Evolutionary conservation across 139 green algal species (phyloP), one percentile per base, ranked within the genome.

Genomic region (Haematococcus lacustris): DNA sequence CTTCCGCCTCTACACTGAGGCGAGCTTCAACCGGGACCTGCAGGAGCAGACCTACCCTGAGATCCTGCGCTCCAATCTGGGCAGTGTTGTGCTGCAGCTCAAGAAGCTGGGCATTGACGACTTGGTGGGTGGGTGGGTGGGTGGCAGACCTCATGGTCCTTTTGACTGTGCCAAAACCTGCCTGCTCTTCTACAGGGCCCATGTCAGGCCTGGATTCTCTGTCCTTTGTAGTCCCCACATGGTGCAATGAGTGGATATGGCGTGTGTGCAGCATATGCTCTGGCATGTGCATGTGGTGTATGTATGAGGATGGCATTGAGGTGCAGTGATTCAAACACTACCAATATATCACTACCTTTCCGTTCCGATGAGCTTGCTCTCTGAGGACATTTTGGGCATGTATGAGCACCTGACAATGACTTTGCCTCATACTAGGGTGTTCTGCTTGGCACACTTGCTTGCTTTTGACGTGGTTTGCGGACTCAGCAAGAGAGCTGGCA

Each of bases 91-190:
- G 72, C 81, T 99, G 75, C 91, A 98, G 87, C 89, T 99, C 9
- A 99, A 99, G 77, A 99, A 98, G 90, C 89, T 99, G 68, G 96
- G 94, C 57, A 97, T 99, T 43, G 91, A 99, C 65, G 95, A 99
- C 83, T 82, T 99, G 79, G 95, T 98, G 77, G 68, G 83, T 63
- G 7, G 9, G 13, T 33, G 3, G 5, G 21, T 17, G n/a, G n/a
- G n/a, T n/a, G n/a, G n/a, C n/a, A n/a, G n/a, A n/a, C n/a, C n/a
- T n/a, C n/a, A n/a, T n/a, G n/a, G n/a, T n/a, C n/a, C n/a, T n/a
- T n/a, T n/a, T n/a, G n/a, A n/a, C n/a, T n/a, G n/a, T n/a, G n/a
- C n/a, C n/a, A n/a, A n/a, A n/a, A n/a, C n/a, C n/a, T n/a, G n/a
- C n/a, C n/a, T n/a, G n/a, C n/a, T n/a, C n/a, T n/a, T n/a, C n/a